These are phyloP conservation scores for Apophysomyces elegans DNA, from an alignment of 371 early-diverging fungal genomes.

Conservation along the genomic window DNA sequence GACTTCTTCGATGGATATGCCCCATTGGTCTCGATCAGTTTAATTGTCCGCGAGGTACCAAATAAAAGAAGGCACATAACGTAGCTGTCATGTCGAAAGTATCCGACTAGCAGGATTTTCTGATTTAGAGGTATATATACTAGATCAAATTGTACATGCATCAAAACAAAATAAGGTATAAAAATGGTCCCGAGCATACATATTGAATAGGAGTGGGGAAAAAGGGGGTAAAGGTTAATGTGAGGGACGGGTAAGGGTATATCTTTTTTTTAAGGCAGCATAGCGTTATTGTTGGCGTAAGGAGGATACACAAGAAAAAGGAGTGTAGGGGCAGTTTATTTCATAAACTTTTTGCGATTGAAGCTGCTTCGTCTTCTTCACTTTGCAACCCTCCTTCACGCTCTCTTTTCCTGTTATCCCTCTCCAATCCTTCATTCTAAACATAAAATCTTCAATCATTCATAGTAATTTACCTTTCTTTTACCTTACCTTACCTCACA, in stretches of 20 bases:
- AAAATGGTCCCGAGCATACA: no score
- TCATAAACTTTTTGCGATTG: conserved; percentile 4
- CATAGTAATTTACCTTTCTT: not conserved
- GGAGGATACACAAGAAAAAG: conserved; percentile 11
- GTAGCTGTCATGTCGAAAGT: no score
- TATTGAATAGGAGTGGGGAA: no score
- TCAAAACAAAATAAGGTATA: no score
- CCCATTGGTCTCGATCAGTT: not conserved
- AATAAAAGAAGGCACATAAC: no score
- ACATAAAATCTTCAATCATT: not conserved
- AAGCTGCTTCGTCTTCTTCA: not conserved
- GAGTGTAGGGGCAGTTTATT: conserved; percentile 7
- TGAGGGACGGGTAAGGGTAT: no score
- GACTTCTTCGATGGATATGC: not conserved
- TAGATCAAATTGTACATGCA: no score
- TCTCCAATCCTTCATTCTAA: conserved; percentile 4
- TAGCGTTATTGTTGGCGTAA: conserved; percentile 10
- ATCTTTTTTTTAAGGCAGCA: not conserved
- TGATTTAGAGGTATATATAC: no score
- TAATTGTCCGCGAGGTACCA: not conserved
- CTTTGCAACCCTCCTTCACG: conserved; percentile 7
- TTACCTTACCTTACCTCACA: not conserved
- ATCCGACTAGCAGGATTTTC: no score
- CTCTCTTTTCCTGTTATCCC: conserved; percentile 7
- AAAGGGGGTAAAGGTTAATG: no score